Evolutionary conservation across 2,329 filamentous ascomycete genomes (phyloP).

Genomic region (Pseudocercospora fuligena): DNA sequence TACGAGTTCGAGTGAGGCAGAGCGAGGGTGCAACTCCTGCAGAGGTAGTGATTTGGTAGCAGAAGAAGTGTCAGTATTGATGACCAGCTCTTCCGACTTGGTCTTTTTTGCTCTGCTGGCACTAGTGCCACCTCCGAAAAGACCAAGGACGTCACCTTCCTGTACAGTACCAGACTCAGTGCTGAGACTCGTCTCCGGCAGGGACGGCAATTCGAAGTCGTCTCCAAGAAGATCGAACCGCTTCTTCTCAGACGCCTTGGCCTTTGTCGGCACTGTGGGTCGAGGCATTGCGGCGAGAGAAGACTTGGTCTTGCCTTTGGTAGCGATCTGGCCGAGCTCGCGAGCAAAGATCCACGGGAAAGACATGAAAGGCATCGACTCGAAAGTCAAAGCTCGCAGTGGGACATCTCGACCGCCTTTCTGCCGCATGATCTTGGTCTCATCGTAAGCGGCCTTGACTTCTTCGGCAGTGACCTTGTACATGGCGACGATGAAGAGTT

Average conservation of each 20-base stretch:
- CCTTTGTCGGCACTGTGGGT: conserved; percentile 23
- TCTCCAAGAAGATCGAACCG: conserved; percentile 20
- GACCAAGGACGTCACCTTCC: conserved; percentile 28
- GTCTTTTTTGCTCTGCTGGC: not conserved
- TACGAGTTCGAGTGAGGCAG: not conserved
- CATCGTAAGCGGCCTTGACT: conserved; percentile 62
- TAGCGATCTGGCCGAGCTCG: conserved; percentile 72
- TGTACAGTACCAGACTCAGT: conserved; percentile 20
- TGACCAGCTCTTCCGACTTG: not conserved
- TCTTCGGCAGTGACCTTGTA: conserved; percentile 81
- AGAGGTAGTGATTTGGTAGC: too few relatives aligned
- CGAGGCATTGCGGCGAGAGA: conserved; percentile 17
- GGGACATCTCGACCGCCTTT: conserved; percentile 47
- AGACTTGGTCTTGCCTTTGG: conserved; percentile 24
- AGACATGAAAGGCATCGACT: conserved; percentile 78
- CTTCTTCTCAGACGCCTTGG: conserved; percentile 13
- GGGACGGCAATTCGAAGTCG: conserved; percentile 19
- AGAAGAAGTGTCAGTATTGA: not conserved
- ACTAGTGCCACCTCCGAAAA: not conserved
- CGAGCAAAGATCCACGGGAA: conserved; percentile 90
- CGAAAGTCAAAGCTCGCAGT: conserved; percentile 46
- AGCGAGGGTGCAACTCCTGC: not conserved
- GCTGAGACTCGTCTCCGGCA: conserved; percentile 25
- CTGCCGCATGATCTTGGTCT: conserved; percentile 49
- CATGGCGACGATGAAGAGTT: conserved; percentile 81